Evolutionary conservation across 768 basidiomycete genomes (phyloP), one percentile per base, ranked within the genome.

Genomic region (Podaxis carcinomalis): DNA sequence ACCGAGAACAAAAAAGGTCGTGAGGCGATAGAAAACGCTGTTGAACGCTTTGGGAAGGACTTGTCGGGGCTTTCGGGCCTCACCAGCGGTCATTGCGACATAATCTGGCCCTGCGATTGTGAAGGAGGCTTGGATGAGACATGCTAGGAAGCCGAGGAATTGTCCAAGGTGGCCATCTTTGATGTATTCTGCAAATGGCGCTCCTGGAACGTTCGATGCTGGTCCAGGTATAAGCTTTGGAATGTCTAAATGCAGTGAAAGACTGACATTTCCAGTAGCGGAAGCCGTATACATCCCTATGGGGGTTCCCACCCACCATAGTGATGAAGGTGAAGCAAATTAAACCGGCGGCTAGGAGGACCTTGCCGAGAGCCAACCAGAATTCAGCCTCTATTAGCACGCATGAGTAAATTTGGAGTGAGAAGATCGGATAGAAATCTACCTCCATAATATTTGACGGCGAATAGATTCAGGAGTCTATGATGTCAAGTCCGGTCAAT

Each of bases 21-120:
- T 74, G 61, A 96, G 82, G 60, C 93, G 88, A 73, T 83, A 88
- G 72, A 92, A 87, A 49, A 93, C 90, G n/a, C 85, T 77, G 46
- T 80, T 81, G 68, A 91, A 88, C 10, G 90, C 90, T 65, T 75
- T 80, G 44, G 88, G 84, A 66, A 95, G 83, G 64, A 84, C 88
- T 28, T 78, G 79, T 35, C 90, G 82, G 0, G 93, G 92, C 62
- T 82, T 80, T 62, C 80, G 73, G 0, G 88, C 85, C 74, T 95
- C 92, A 2, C 86, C 89, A 23, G 89, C 90, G 2, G 88, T 79
- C 72, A 83, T 80, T 32, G 81, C 68, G 5, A 83, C 78, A 58
- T 81, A 82, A 59, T 83, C 82, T 2, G 82, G 82, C 6, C 80
- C 86, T 61, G 83, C 83, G 62, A 83, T 85, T 2, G 84, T 85